Percentiles rank a stretch among this genome's conserved stretches.
These are phyloP conservation scores for Olyra latifolia DNA, from an alignment of 176 grass and related monocot genomes.

Conservation along the genomic window DNA sequence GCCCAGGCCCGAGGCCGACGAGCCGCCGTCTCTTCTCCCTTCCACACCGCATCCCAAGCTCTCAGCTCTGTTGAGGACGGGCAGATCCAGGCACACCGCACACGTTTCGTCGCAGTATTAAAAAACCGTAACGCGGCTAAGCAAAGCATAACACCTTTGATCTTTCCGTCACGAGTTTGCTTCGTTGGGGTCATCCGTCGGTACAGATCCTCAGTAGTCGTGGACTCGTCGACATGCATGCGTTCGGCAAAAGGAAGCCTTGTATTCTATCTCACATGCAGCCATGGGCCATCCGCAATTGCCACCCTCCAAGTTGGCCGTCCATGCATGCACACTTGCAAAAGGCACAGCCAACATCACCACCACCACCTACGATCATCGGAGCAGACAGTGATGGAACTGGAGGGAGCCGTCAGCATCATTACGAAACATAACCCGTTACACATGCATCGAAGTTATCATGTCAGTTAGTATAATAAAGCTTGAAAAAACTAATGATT, in stretches of 20 bases:
- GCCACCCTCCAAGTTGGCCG: neutral
- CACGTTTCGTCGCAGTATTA: neutral
- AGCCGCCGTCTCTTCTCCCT: neutral
- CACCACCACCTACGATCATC: neutral
- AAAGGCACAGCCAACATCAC: neutral
- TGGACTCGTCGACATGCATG: neutral
- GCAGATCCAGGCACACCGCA: neutral
- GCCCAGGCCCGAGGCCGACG: neutral
- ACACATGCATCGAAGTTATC: neutral
- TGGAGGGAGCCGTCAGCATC: neutral
- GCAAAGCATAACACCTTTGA: neutral
- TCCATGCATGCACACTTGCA: neutral
- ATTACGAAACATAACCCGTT: neutral
- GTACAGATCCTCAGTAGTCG: neutral
- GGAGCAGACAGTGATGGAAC: neutral
- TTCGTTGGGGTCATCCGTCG: constrained; percentile 14
- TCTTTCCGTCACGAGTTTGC: neutral
- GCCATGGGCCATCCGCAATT: neutral
- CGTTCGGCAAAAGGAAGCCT: neutral
- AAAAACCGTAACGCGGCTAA: neutral
- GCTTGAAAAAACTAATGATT: neutral
- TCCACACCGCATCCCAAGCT: neutral
- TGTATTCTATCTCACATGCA: neutral
- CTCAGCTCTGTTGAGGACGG: neutral
- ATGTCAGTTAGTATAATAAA: neutral